Conservation (phyloP, 768 basidiomycete genomes). For the Tulasnella sp. region DNA sequence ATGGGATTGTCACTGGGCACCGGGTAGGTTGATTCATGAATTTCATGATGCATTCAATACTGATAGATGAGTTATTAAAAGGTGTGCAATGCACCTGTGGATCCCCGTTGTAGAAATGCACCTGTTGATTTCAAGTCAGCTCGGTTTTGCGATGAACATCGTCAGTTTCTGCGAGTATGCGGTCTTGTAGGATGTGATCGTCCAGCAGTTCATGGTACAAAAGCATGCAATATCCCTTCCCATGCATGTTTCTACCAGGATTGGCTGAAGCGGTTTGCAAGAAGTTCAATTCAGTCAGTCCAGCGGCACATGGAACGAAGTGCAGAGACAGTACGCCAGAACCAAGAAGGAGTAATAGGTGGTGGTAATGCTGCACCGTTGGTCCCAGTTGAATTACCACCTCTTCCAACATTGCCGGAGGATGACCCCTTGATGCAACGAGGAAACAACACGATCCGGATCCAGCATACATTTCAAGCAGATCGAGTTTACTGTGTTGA, state of each 20-base stretch:
- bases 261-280: conserved; percentile 19
- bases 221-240: conserved; percentile 18
- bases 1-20: conserved; percentile 25
- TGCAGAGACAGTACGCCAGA: conserved; percentile 3
- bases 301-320: conserved; percentile 23
- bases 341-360: no score
- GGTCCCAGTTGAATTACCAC: not conserved
- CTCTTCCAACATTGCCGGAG: not conserved
- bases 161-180: conserved; percentile 17
- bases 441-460: not conserved
- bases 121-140: conserved; percentile 25
- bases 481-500: conserved; percentile 9
- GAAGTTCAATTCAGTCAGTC: conserved; percentile 23
- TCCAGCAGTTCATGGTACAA: conserved; percentile 6
- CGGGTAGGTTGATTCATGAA: conserved; percentile 16
- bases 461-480: conserved; percentile 4
- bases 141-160: conserved; percentile 24
- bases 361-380: not conserved
- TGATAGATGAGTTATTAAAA: conserved; percentile 19
- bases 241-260: conserved; percentile 20
- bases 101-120: conserved; percentile 19
- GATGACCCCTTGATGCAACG: not conserved
- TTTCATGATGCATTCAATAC: not conserved
- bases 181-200: conserved; percentile 22
- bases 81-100: conserved; percentile 14